Base-by-base conservation (phyloP, 2,329 filamentous ascomycete species). In the Alternaria conjuncta region DNA sequence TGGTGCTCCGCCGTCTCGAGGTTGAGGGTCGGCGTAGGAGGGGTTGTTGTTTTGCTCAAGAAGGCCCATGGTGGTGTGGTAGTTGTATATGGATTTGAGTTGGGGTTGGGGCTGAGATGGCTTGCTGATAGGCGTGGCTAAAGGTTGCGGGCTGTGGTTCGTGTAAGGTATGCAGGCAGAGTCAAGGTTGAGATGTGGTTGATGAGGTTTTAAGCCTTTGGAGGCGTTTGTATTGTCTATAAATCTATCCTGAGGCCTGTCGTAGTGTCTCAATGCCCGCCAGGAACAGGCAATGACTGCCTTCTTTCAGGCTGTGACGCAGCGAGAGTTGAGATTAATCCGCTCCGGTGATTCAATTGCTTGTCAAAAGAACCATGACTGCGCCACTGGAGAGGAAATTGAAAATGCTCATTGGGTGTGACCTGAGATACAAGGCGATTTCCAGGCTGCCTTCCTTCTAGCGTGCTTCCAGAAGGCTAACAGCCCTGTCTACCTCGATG, bases 1-100 rank as follows among this genome's bases (percentile, higher is more conserved):
- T 11, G 75, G 76, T 36, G 75, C 71, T 25, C 77, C 76, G 1
- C 78, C 78, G 71, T 79, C 76, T 13, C 77, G 65, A 3, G 77
- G 75, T 55, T 76, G 70, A 36, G 69, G 67, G 49, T 73, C 70
- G 49, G 59, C 43, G 66, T 63, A 65, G 63, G 49, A 45, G 58
- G 65, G 51, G 50, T 53, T 60, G 47, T 67, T 50, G 60, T 59
- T 64, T 20, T 62, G 57, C 32, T 56, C 36, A 32, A 55, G 36
- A 41, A 75, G 23, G 58, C 61, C 54, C 72, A 75, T 75, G 55
- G 57, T 70, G 50, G 50, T 53, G 62, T 41, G 25, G 55, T 65
- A 25, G 23, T 43, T 53, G 43, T 64, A 63, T 62, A 61, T 49
- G 49, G 43, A 20, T 23, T 50, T 44, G 6, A 32, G 44, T 23